Evolutionary conservation across 2,329 filamentous ascomycete genomes (phyloP).

Genomic region (Cladosporium sp.): DNA sequence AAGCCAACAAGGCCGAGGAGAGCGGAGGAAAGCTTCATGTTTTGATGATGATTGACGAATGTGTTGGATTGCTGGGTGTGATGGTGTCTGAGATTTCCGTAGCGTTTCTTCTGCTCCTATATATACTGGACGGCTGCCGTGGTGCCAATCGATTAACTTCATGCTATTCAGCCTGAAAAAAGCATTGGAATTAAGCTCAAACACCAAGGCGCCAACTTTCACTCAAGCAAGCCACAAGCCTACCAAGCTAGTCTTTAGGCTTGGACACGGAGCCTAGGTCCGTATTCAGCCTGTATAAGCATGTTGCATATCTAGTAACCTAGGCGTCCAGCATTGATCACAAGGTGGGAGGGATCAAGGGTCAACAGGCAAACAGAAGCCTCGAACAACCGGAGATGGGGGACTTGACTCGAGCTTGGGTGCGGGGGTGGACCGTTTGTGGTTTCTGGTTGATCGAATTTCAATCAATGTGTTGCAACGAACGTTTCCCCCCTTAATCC

Average conservation of each 20-base stretch:
- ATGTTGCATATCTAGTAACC: neutral
- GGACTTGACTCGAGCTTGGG: neutral
- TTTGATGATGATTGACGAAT: neutral
- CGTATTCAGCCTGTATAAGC: neutral
- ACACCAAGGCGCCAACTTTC: neutral
- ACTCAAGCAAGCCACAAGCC: neutral
- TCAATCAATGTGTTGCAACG: neutral
- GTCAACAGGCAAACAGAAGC: neutral
- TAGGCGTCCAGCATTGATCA: neutral
- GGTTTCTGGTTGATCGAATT: neutral
- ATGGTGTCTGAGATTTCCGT: no score
- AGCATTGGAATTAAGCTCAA: neutral
- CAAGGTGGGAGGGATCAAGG: neutral
- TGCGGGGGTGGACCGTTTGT: neutral
- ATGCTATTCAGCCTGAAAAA: neutral
- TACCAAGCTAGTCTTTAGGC: neutral
- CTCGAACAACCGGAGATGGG: neutral
- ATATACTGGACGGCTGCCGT: neutral
- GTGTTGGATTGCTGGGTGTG: neutral
- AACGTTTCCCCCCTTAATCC: neutral
- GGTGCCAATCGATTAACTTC: neutral
- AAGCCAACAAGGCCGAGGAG: neutral
- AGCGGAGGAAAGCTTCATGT: neutral
- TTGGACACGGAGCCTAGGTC: neutral
- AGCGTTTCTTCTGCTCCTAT: neutral